Evolutionary conservation across 164 flowering plant genomes (phyloP).

Genomic region (Berberis vulgaris): DNA sequence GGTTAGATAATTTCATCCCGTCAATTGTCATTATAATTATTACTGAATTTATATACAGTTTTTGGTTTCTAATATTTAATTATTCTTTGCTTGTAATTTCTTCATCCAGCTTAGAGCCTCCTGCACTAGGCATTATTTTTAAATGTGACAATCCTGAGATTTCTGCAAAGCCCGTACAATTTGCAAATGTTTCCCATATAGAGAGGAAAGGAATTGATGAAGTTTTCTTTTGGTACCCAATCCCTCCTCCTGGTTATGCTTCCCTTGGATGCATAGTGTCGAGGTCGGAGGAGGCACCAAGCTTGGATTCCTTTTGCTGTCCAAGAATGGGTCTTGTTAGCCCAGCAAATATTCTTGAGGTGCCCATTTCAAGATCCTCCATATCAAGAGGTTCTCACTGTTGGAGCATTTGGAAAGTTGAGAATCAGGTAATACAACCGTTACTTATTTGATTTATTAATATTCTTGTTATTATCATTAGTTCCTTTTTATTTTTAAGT

Average conservation of each 20-base stretch:
- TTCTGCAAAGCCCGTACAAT: slow-evolving; percentile 82
- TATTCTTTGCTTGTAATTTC: slow-evolving; percentile 1
- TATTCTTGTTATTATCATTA: too few relatives aligned
- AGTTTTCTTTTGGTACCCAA: slow-evolving; percentile 92
- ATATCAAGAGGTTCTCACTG: slow-evolving; percentile 62
- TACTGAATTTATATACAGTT: neutral
- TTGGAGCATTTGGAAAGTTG: slow-evolving; percentile 98
- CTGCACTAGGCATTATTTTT: slow-evolving; percentile 80
- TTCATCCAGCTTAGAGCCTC: slow-evolving; percentile 77
- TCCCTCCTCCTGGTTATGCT: slow-evolving; percentile 97
- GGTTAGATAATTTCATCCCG: slow-evolving; percentile 38
- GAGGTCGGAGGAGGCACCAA: slow-evolving; percentile 65
- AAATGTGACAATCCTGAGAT: slow-evolving; percentile 59
- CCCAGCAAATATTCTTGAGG: slow-evolving; percentile 63
- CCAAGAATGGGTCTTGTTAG: slow-evolving; percentile 88
- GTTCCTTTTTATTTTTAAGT: too few relatives aligned
- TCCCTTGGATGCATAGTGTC: slow-evolving; percentile 87
- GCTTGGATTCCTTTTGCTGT: slow-evolving; percentile 58
- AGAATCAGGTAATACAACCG: slow-evolving; percentile 70
- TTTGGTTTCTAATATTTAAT: too few relatives aligned
- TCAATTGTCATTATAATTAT: neutral
- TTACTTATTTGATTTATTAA: neutral
- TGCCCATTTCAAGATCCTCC: slow-evolving; percentile 64
- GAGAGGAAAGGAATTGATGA: slow-evolving; percentile 70
- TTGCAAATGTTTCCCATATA: slow-evolving; percentile 80